Percentiles rank a stretch among this genome's conserved stretches.
Evolutionary conservation across 441 rosid species (phyloP).

Genomic region (Erodium trifolium): DNA sequence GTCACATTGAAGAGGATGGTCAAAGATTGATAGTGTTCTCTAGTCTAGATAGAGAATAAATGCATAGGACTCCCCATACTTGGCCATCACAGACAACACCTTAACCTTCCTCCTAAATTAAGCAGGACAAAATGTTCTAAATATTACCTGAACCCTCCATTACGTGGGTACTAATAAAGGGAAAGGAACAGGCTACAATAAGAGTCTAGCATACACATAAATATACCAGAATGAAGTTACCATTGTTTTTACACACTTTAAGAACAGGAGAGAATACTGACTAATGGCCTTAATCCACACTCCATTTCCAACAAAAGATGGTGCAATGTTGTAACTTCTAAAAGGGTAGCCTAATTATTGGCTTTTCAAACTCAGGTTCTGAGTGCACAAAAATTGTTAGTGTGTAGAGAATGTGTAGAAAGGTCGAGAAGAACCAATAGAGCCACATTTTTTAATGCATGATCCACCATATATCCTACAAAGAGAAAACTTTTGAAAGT

Average conservation of each 20-base stretch:
- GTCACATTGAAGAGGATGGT: constrained; percentile 15
- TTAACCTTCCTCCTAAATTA: background rate
- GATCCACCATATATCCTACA: background rate
- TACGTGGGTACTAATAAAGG: background rate
- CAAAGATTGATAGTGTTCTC: background rate
- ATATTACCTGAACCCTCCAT: background rate
- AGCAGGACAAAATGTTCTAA: background rate
- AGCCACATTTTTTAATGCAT: background rate
- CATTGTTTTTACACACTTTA: too few species aligned
- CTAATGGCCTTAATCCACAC: background rate
- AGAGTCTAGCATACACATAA: background rate
- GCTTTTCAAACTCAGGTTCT: background rate
- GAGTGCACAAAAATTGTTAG: background rate
- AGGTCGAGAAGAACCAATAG: background rate
- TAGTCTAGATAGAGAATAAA: background rate
- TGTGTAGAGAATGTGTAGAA: background rate
- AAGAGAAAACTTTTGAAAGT: background rate
- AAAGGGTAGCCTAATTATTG: background rate
- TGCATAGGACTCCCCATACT: background rate
- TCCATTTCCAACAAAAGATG: background rate
- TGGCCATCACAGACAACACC: background rate
- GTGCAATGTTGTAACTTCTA: background rate
- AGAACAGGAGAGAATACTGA: background rate
- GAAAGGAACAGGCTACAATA: background rate
- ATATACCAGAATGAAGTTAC: too few species aligned